Base-by-base conservation (phyloP, 2,329 filamentous ascomycete species). In the Exutisphaerella laricina region DNA sequence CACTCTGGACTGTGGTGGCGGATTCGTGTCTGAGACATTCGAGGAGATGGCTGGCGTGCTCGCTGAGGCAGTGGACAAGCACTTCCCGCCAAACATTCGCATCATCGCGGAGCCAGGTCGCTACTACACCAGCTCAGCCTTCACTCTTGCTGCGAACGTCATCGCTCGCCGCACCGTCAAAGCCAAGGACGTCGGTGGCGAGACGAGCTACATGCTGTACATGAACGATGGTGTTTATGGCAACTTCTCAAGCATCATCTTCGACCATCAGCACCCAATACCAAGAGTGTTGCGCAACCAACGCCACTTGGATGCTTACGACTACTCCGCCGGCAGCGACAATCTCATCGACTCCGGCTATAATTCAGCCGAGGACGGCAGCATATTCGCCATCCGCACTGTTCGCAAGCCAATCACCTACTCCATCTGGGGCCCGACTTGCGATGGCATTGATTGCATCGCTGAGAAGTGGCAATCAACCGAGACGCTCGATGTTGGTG, bases 191-290 rank as follows among this genome's bases (percentile, higher is more conserved):
- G 8, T 41, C 26, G 48, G 48, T 21, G 74, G 74, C 38, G 74
- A 77, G 49, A 81, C 80, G 49, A 86, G 82, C 55, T 96, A 94
- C 75, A 98, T 97, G 92, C 71, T 96, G 34, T 98, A 98, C 66
- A 73, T 97, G 65, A 98, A 98, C 64, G 92, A 98, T 57, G 92
- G 92, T 20, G 84, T 97, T 41, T 98, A 98, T 62, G 92, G 92
- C 60, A 97, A 97, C 72, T 97, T 98, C 64, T 94, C 88, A 54
- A 94, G 88, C 79, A 97, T 97, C 75, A 95, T 97, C 74, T 98
- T 96, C 65, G 92, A 97, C 62, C 92, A 97, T 68, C 92, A 98
- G 74, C 79, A 94, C 59, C 92, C 92, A 1, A 70, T 85, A 33
- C 87, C 90, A 43, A 86, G 85, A 67, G 78, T 97, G 45, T 74